phyloP scores from a whole-genome alignment of 2,329 filamentous ascomycete species.

The Myriosclerotinia duriaeana region DNA sequence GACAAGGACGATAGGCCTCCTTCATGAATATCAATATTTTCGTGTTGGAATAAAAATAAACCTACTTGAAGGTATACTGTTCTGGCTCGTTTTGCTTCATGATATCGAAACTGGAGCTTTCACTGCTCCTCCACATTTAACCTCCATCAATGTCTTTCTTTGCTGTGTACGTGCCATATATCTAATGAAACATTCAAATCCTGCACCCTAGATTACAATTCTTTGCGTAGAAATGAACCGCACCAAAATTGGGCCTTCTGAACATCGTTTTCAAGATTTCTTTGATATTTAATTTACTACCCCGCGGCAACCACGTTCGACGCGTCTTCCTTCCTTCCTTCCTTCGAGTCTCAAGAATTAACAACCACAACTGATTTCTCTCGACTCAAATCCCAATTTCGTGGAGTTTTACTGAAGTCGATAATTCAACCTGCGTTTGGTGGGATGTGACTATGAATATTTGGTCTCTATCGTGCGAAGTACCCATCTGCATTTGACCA shows the following conservation, averaged over 20 bases:
- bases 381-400: background rate
- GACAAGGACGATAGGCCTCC: background rate
- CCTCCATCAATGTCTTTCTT: background rate
- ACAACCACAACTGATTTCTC: background rate
- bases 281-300: background rate
- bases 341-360: background rate
- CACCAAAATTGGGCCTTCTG: background rate
- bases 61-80: background rate
- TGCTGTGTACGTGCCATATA: background rate
- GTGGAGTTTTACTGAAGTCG: background rate
- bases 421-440: background rate
- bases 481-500: slow-evolving; percentile 42
- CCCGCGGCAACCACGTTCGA: slow-evolving; percentile 5
- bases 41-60: background rate
- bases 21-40: background rate
- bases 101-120: background rate
- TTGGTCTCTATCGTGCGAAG: background rate
- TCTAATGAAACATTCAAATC: background rate
- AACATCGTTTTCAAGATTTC: background rate
- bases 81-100: background rate
- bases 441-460: slow-evolving; percentile 1
- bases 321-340: slow-evolving; percentile 9
- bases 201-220: background rate
- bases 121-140: no score
- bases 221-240: background rate